Base-by-base conservation (phyloP, 352 stramenopile genomes). In the Peronospora belbahrii region DNA sequence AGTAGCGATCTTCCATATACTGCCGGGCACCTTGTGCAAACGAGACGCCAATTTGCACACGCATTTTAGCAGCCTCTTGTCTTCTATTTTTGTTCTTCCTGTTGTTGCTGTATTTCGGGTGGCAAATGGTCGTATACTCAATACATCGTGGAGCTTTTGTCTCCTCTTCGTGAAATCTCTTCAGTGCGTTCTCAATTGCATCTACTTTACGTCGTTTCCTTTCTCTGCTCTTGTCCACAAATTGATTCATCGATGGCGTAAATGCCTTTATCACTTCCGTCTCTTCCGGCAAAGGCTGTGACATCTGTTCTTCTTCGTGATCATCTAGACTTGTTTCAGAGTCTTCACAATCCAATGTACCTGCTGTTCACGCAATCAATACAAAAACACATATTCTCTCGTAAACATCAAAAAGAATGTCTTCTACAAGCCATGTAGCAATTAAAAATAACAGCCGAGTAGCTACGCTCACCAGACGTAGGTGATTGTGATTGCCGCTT, bases 1-100 rank as follows among this genome's bases (percentile, higher is more conserved):
- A 80, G 39, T 74, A 83, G 1, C 74, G 71, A 46, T 90, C 78
- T 61, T 90, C 78, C 78, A 90, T 90, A 59, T 90, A 90, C 27
- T 62, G 61, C 11, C 78, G 67, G 6, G 75, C 73, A 11, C 78
- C 78, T 52, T 90, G 78, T 7, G 75, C 73, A 0, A 67, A 37
- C 11, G 73, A 62, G 0, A 83, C 53, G 7, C 70, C 70, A 13
- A 85, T 63, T 24, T 66, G 65, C 5, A 81, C 54, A n/a, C 62
- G 59, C 59, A 83, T 70, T 27, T 58, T 71, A 15, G 27, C 31
- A 2, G 42, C 52, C 20, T 45, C 44, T 42, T 27, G 38, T 33
- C 24, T 64, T 30, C 32, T 59, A 32, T 34, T 48, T 27, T 25
- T 43, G 19, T 30, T 54, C 9, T 37, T 63, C 9, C 41, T 63